Evolutionary conservation across 139 green algal species (phyloP).

Genomic region (Chlorella sp.): DNA sequence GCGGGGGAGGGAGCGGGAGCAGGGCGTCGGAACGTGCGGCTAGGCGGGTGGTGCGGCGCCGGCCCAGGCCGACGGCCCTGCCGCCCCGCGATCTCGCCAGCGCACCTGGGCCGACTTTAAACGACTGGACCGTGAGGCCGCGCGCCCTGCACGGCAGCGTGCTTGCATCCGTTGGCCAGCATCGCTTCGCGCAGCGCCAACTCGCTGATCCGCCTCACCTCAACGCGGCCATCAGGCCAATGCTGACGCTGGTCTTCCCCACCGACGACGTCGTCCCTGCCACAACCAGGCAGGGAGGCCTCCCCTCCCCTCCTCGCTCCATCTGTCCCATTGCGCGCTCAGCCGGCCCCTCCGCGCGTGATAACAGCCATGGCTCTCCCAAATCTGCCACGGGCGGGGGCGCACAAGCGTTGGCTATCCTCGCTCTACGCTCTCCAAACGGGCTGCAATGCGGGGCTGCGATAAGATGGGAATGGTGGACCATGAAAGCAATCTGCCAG

Average conservation of each 20-base stretch:
- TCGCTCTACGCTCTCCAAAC: too few species aligned
- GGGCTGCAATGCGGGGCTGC: too few species aligned
- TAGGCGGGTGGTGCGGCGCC: neutral
- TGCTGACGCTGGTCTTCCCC: slow-evolving; percentile 76
- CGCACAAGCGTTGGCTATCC: too few species aligned
- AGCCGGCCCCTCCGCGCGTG: neutral
- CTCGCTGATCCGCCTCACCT: slow-evolving; percentile 37
- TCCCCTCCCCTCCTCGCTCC: neutral
- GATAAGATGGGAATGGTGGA: too few species aligned
- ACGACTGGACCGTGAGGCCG: slow-evolving; percentile 70
- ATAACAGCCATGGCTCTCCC: too few species aligned
- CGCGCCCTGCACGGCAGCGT: slow-evolving; percentile 32
- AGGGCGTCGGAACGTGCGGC: neutral
- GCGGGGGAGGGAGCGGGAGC: neutral
- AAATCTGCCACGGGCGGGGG: too few species aligned
- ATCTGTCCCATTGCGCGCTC: neutral
- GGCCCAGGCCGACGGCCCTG: neutral
- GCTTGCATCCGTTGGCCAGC: neutral
- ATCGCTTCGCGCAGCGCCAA: neutral
- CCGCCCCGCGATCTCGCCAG: neutral
- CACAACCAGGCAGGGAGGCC: slow-evolving; percentile 58
- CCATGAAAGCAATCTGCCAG: too few species aligned
- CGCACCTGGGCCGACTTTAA: slow-evolving; percentile 78
- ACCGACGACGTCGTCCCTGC: slow-evolving; percentile 76
- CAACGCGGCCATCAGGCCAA: slow-evolving; percentile 70